Base-by-base conservation (phyloP, 176 grass and related monocot species). In the Eremochloa ophiuroides region DNA sequence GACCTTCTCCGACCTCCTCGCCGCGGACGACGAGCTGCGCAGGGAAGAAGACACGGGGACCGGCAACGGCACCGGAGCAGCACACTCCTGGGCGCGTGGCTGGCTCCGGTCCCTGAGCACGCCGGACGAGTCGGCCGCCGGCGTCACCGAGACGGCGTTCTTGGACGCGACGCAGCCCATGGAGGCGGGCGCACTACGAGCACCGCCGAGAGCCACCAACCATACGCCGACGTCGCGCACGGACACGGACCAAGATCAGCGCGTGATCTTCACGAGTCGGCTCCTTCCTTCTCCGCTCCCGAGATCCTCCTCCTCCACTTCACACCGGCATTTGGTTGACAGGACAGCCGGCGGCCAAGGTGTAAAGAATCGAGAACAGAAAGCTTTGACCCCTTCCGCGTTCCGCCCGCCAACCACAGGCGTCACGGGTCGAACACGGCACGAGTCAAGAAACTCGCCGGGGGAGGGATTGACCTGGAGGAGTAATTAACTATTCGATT, bases 161-260 rank as follows among this genome's bases (percentile, higher is more conserved):
- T 99, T 99, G 67, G 96, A 99, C 51, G 76, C 79, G 76, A 91
- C 85, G 80, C 96, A 99, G 63, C 96, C 96, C 96, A 99, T 99
- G 66, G 40, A 66, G 80, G 43, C 72, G 47, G 61, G 50, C 50
- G 44, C 55, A 62, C 79, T 42, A 38, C 51, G 31, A 51, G 13
- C 22, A 48, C 13, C 30, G 43, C 2, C 63, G 34, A 18, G 72
- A 44, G 62, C 27, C 56, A 64, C 43, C 35, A 12, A 71, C 31
- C 85, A 76, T 76, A 29, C 78, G 85, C 39, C 39, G 78, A n/a
- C 78, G 10, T 47, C 77, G 17, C 23, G 14, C 34, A 8, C 62
- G 68, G 29, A n/a, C 34, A n/a, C 16, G 25, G 26, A 26, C 71
- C 43, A 40, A 77, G 66, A 60, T 43, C n/a, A 42, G 41, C 23